phyloP scores from a whole-genome alignment of 2,329 filamentous ascomycete genomes.

The Diaporthe sp. region DNA sequence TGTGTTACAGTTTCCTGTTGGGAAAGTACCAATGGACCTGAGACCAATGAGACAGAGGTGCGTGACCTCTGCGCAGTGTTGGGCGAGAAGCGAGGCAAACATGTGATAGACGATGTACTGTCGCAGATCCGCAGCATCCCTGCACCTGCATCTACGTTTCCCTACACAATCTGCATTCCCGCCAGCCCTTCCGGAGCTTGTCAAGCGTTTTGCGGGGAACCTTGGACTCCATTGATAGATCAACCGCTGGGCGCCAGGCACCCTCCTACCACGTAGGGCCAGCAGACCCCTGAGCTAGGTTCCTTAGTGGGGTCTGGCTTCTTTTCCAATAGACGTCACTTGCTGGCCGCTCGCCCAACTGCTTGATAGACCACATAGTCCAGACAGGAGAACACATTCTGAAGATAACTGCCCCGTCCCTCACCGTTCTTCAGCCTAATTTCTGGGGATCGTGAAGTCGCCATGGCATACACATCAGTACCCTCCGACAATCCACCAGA shows the following conservation, averaged over 20 bases:
- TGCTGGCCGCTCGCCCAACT: neutral
- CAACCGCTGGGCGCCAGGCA: neutral
- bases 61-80: slow-evolving; percentile 25
- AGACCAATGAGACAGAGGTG: slow-evolving; percentile 1
- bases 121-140: slow-evolving; percentile 27
- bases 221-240: neutral
- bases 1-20: slow-evolving; percentile 15
- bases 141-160: neutral
- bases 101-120: slow-evolving; percentile 25
- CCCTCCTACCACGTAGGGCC: neutral
- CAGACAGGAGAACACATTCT: neutral
- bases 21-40: neutral
- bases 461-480: slow-evolving; percentile 41
- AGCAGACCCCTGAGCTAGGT: slow-evolving; percentile 30
- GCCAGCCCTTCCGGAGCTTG: neutral
- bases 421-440: slow-evolving; percentile 24
- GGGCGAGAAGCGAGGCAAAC: slow-evolving; percentile 15
- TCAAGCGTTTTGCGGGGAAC: slow-evolving; percentile 25
- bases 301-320: neutral
- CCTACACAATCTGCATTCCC: neutral
- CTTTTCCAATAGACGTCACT: slow-evolving; percentile 17
- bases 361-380: neutral
- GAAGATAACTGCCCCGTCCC: neutral
- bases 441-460: slow-evolving; percentile 8
- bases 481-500: slow-evolving; percentile 60